These are phyloP conservation scores for Primulina tabacum DNA, from an alignment of 257 asterid species.

Conservation along the genomic window DNA sequence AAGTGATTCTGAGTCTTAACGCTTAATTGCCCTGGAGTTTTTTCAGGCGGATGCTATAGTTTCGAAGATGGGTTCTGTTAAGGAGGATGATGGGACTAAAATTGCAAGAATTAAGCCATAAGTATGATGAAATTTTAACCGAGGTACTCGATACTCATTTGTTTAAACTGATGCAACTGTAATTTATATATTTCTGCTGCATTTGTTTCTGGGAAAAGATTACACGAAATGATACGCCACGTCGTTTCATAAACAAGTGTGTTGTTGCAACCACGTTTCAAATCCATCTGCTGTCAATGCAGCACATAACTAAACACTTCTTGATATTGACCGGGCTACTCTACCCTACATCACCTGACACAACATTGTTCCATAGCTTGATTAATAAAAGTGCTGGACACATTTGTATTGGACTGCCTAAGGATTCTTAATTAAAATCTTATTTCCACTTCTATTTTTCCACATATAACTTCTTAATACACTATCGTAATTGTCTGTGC, in stretches of 20 bases:
- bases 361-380: not conserved
- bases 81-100: conserved; percentile 59
- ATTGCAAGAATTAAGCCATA: conserved; percentile 42
- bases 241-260: not conserved
- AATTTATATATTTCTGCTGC: not conserved
- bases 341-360: not conserved
- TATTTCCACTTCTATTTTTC: not conserved
- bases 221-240: not conserved
- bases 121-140: conserved; percentile 56
- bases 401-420: no score
- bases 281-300: not conserved
- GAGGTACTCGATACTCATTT: conserved; percentile 38
- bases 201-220: not conserved
- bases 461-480: conserved; percentile 1
- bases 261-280: no score
- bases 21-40: no score
- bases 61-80: not conserved
- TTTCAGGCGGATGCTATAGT: no score
- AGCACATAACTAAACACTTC: not conserved
- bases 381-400: no score
- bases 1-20: no score
- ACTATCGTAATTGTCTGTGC: conserved; percentile 26
- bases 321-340: not conserved
- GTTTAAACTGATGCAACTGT: no score
- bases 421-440: not conserved